Percentiles rank a stretch among this genome's conserved stretches.
These are phyloP conservation scores for Ceratopteris richardii DNA, from an alignment of 75 land plant genomes.

Conservation along the genomic window DNA sequence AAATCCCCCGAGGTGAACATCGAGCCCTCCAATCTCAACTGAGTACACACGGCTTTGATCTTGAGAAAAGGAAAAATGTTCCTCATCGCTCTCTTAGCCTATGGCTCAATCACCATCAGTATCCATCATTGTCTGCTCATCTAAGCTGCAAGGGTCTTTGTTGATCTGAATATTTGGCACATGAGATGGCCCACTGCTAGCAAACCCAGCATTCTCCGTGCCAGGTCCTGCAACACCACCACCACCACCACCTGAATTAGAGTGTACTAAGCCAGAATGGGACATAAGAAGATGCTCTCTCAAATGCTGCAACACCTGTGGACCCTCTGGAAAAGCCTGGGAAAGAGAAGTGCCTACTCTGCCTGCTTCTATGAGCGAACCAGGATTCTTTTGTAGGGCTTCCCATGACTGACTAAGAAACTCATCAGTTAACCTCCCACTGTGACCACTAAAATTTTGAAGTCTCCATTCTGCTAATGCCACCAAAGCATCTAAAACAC, in stretches of 20 bases:
- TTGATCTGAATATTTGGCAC: neutral
- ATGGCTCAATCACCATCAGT: too few species aligned
- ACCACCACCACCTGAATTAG: neutral
- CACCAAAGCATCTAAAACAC: conserved; percentile 6
- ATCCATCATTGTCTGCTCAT: neutral
- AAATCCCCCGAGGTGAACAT: too few species aligned
- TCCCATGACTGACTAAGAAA: conserved; percentile 9
- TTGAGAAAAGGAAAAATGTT: too few species aligned
- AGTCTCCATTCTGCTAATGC: conserved; percentile 4
- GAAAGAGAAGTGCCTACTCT: neutral
- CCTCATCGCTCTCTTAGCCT: too few species aligned
- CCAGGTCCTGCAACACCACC: neutral
- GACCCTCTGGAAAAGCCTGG: neutral
- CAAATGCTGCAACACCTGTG: conserved; percentile 1
- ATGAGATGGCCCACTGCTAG: neutral
- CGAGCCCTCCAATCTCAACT: too few species aligned
- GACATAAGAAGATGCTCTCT: neutral
- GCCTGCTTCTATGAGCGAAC: neutral
- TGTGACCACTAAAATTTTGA: conserved; percentile 1
- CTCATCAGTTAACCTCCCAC: conserved; percentile 1
- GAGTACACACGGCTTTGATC: too few species aligned
- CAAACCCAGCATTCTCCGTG: neutral
- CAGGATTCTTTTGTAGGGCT: conserved; percentile 5
- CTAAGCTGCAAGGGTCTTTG: neutral
- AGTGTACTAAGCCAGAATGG: neutral